These are phyloP conservation scores for Fraxinus ornus DNA, from an alignment of 305 asterid species.

Conservation along the genomic window DNA sequence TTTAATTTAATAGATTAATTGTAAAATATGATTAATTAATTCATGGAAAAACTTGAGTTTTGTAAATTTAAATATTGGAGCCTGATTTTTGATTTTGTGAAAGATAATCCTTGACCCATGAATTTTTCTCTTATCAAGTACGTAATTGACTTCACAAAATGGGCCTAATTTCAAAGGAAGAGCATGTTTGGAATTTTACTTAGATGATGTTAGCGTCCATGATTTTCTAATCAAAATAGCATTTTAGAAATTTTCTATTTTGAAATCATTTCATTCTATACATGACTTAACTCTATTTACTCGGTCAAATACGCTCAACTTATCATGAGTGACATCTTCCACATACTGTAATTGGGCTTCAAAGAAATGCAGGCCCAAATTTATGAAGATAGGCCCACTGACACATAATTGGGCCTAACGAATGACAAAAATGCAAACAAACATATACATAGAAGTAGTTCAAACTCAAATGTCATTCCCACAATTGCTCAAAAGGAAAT, in stretches of 20 bases:
- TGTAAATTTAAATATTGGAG: too few relatives aligned
- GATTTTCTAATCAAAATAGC: not conserved
- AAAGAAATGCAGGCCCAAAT: not conserved
- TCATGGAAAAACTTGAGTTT: too few relatives aligned
- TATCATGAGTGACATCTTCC: not conserved
- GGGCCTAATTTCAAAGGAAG: not conserved
- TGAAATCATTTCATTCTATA: not conserved
- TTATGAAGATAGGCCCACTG: not conserved
- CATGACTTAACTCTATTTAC: conserved; percentile 2
- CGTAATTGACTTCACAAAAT: too few relatives aligned
- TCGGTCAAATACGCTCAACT: conserved; percentile 22
- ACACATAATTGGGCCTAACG: not conserved
- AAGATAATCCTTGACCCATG: too few relatives aligned
- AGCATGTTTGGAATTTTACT: not conserved
- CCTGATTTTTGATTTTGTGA: too few relatives aligned
- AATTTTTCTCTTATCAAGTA: too few relatives aligned
- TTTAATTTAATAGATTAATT: too few relatives aligned
- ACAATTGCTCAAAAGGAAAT: not conserved
- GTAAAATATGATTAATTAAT: too few relatives aligned
- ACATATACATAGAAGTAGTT: not conserved
- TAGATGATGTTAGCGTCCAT: conserved; percentile 11
- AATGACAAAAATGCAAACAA: not conserved
- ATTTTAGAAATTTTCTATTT: conserved; percentile 3
- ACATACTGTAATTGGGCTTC: not conserved
- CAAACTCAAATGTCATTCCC: not conserved